Base-by-base conservation (phyloP, 1,284 basidiomycete genomes). In the Ganoderma lingzhi region DNA sequence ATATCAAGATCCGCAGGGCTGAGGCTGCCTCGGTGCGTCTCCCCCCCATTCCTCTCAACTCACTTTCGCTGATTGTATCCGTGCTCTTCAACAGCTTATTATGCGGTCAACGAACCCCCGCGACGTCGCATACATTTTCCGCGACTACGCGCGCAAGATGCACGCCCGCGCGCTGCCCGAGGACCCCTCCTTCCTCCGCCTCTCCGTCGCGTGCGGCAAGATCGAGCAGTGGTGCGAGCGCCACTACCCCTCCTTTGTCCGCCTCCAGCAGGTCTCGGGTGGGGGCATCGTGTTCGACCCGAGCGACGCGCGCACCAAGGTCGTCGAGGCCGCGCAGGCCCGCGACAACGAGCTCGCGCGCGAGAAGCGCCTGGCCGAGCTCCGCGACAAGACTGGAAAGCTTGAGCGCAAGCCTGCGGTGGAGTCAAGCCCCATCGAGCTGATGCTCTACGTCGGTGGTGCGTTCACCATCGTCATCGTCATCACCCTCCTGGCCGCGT, bases 1-100 rank as follows among this genome's bases (percentile, higher is more conserved):
- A 98, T 78, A 92, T 99, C 80, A 99, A 99, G 84, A 99, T 99
- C 76, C 89, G 97, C 68, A 97, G 97, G 79, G 95, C 95, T 1
- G 89, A 93, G 75, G 96, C 97, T 42, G 95, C 96, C 5, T 78
- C 84, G 76, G 96, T 96, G 74, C 69, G 88, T 82, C 8, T 1
- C 3, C 32, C 9, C 64, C 53, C 23, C 69, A 65, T 48, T 12
- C 56, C 35, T 35, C 53, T 23, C 23, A 23, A 23, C 30, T 30
- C 10, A 12, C 56, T 66, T 44, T 59, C 56, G 23, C 66, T 72
- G 9, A 68, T 51, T 42, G 58, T 32, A 8, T 37, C 1, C 30
- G 14, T 17, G 66, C 6, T 75, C 10, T 6, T 8, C 35, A 35
- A 28, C 59, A 97, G 93, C 86, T 99, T 68, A 97, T 99, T 76